Conservation (phyloP, 257 asterid species). For the Eucommia ulmoides region DNA sequence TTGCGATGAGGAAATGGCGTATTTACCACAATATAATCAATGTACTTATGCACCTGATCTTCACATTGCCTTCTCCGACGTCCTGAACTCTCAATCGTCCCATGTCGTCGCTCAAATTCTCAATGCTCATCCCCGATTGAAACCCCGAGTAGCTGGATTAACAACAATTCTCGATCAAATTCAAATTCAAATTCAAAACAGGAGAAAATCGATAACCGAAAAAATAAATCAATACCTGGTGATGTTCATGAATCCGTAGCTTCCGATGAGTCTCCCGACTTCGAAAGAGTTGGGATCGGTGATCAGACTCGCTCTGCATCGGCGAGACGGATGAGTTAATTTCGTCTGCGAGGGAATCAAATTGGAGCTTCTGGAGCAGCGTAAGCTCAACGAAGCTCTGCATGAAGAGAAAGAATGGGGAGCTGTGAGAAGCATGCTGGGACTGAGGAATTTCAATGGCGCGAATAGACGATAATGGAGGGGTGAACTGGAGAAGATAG, state of each 20-base stretch:
- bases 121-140: slow-evolving; percentile 33
- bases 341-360: slow-evolving; percentile 2
- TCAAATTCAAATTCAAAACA: neutral
- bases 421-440: neutral
- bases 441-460: neutral
- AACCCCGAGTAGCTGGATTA: slow-evolving; percentile 57
- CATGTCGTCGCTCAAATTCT: slow-evolving; percentile 26
- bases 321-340: slow-evolving; percentile 13
- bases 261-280: slow-evolving; percentile 77
- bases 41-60: slow-evolving; percentile 50
- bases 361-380: neutral
- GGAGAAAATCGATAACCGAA: neutral
- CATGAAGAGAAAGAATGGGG: neutral
- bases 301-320: slow-evolving; percentile 46
- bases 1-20: neutral
- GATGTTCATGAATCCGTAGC: slow-evolving; percentile 83
- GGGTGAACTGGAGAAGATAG: neutral
- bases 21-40: neutral
- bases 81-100: slow-evolving; percentile 63
- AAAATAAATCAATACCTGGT: slow-evolving; percentile 38
- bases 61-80: slow-evolving; percentile 77
- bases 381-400: neutral
- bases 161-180: slow-evolving; percentile 6
- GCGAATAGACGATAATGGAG: too few relatives aligned
- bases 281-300: slow-evolving; percentile 56